A percentile compares a stretch with the other conserved stretches of the same genome.
Evolutionary conservation across 345 rosid species (phyloP).

Genomic region (Salix caprea): DNA sequence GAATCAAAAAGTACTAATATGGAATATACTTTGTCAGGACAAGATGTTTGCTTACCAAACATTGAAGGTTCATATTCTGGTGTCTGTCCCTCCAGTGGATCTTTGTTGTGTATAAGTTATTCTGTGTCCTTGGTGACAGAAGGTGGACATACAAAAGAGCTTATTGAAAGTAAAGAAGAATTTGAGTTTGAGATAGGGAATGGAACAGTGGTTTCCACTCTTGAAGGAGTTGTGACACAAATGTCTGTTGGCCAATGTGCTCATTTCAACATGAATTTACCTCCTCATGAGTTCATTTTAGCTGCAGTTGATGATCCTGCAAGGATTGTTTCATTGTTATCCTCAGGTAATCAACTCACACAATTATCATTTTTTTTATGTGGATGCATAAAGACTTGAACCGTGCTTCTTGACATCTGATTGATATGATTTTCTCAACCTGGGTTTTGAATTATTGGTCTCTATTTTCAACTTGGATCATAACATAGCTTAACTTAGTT

Average conservation of each 20-base stretch:
- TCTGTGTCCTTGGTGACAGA: slow-evolving; percentile 50
- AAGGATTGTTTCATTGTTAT: slow-evolving; percentile 36
- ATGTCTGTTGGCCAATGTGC: slow-evolving; percentile 87
- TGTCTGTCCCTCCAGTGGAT: slow-evolving; percentile 50
- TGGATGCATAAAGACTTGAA: neutral
- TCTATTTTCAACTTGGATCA: neutral
- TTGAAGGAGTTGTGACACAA: slow-evolving; percentile 63
- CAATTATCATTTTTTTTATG: slow-evolving; percentile 7
- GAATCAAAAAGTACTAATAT: slow-evolving; percentile 17
- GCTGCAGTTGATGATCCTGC: slow-evolving; percentile 55
- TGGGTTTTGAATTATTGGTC: slow-evolving; percentile 3
- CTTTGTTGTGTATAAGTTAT: slow-evolving; percentile 55
- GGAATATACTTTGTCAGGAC: slow-evolving; percentile 19
- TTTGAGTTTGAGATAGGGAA: slow-evolving; percentile 90
- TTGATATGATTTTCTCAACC: slow-evolving; percentile 3
- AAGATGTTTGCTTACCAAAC: slow-evolving; percentile 27
- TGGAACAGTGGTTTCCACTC: slow-evolving; percentile 55
- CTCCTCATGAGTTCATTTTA: slow-evolving; percentile 49
- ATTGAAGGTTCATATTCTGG: slow-evolving; percentile 65
- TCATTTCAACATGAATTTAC: slow-evolving; percentile 37
- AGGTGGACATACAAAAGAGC: slow-evolving; percentile 45
- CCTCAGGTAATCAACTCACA: slow-evolving; percentile 46
- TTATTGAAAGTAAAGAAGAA: slow-evolving; percentile 74
- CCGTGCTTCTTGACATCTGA: slow-evolving; percentile 3
- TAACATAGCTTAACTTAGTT: neutral